Percentiles rank a stretch among this genome's conserved stretches.
Conservation (phyloP, 176 grass and related monocot species). For the Hsuehochloa calcarea region DNA sequence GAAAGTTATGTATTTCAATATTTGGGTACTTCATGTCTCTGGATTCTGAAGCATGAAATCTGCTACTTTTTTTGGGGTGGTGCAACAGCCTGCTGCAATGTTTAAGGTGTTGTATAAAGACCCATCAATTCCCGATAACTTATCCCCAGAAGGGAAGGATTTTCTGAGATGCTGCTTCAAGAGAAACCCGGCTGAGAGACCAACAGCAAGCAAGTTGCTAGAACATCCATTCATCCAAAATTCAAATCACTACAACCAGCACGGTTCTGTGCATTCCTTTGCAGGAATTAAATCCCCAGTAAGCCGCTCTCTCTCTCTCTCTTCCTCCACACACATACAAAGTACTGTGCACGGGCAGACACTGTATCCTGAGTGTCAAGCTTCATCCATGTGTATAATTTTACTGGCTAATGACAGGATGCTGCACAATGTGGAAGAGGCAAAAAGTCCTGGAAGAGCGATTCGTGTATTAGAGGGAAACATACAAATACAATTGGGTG, state of each 20-base stretch:
- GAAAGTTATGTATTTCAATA: conserved; percentile 24
- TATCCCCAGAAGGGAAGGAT: conserved; percentile 78
- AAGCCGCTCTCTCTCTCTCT: neutral
- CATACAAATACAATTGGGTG: conserved; percentile 44
- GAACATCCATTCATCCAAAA: conserved; percentile 62
- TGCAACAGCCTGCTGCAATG: conserved; percentile 74
- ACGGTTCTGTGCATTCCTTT: conserved; percentile 45
- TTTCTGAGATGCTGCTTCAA: conserved; percentile 82
- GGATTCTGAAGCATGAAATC: conserved; percentile 33
- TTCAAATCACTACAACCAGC: conserved; percentile 49
- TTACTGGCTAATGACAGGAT: conserved; percentile 46
- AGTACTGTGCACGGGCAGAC: neutral
- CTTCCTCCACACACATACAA: neutral
- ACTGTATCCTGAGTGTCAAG: neutral
- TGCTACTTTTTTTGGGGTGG: conserved; percentile 13
- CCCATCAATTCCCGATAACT: conserved; percentile 56
- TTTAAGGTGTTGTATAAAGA: conserved; percentile 81
- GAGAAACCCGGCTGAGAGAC: conserved; percentile 73
- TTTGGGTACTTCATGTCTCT: neutral
- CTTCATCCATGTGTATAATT: conserved; percentile 16
- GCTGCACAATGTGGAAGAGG: conserved; percentile 41
- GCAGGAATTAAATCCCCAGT: conserved; percentile 60
- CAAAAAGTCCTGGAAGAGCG: conserved; percentile 51
- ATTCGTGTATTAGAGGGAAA: conserved; percentile 45
- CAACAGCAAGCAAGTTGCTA: conserved; percentile 60